Percentiles rank a stretch among this genome's conserved stretches.
These are phyloP conservation scores for Daldinia decipiens DNA, from an alignment of 495 filamentous ascomycete species.

Conservation along the genomic window DNA sequence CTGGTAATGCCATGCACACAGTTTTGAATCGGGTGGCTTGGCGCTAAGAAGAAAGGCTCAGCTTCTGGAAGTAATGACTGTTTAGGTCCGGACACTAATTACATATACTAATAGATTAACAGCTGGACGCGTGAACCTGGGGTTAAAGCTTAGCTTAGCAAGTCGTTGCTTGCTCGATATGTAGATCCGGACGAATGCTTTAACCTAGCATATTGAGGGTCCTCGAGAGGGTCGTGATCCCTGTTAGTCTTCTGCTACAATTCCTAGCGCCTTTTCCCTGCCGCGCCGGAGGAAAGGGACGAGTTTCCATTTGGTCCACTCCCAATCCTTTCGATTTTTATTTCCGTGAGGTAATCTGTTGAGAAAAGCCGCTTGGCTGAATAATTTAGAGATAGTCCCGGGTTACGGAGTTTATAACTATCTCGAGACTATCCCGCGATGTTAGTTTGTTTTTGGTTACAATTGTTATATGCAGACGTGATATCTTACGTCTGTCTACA, in stretches of 20 bases:
- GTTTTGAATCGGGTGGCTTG: constrained; percentile 25
- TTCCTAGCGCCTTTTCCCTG: constrained; percentile 25
- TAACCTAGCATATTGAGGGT: not conserved
- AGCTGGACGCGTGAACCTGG: constrained; percentile 25
- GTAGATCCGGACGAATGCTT: constrained; percentile 38
- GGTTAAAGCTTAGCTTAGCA: constrained; percentile 14
- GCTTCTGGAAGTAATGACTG: constrained; percentile 39
- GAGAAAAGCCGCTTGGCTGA: constrained; percentile 17
- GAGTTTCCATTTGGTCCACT: constrained; percentile 22
- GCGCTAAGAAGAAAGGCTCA: constrained; percentile 22
- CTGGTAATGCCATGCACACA: not conserved
- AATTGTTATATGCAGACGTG: constrained; percentile 12
- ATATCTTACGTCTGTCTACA: constrained; percentile 13
- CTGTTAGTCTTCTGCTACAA: constrained; percentile 20
- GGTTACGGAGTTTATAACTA: not conserved
- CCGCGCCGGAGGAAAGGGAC: constrained; percentile 43
- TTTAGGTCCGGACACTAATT: constrained; percentile 20
- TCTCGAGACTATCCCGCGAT: not conserved
- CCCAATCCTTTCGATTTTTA: constrained; percentile 5
- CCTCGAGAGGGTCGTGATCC: not conserved
- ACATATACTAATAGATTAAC: constrained; percentile 14
- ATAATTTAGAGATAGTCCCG: not conserved
- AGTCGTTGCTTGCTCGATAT: constrained; percentile 2
- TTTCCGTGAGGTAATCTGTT: constrained; percentile 36
- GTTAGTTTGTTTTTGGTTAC: not conserved